Percentiles rank a stretch among this genome's conserved stretches.
Evolutionary conservation across 306 rosid genomes (phyloP).

Genomic region (Cucurbita ficifolia): DNA sequence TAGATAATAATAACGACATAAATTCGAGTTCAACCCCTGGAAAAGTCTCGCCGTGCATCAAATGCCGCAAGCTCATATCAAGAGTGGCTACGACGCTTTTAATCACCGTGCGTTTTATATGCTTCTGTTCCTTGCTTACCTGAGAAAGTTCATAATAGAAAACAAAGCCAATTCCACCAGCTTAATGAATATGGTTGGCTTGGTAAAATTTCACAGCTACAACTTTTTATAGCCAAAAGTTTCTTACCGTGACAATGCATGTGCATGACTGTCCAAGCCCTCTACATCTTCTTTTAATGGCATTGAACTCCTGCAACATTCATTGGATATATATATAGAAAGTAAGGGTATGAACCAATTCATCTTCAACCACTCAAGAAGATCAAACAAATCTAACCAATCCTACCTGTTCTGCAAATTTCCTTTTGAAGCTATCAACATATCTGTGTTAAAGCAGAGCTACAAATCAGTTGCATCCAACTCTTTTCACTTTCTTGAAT

Average conservation of each 20-base stretch:
- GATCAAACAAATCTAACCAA: neutral
- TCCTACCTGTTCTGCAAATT: constrained; percentile 50
- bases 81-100: constrained; percentile 86
- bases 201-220: neutral
- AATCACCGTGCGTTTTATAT: constrained; percentile 37
- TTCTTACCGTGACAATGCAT: constrained; percentile 64
- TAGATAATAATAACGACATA: neutral
- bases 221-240: neutral
- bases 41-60: constrained; percentile 76
- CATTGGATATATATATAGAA: neutral
- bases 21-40: constrained; percentile 50
- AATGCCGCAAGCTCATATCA: constrained; percentile 51
- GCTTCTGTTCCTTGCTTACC: constrained; percentile 63
- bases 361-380: neutral
- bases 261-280: constrained; percentile 36
- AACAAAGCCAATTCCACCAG: neutral
- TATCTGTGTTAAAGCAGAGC: constrained; percentile 38
- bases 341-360: neutral
- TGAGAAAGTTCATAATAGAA: constrained; percentile 32
- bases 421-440: constrained; percentile 38
- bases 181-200: neutral
- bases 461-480: constrained; percentile 27
- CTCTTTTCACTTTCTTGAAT: too few species aligned
- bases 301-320: constrained; percentile 48
- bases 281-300: constrained; percentile 36